Conservation (phyloP, 116 monocot genomes). For the Phalaenopsis hybrid region DNA sequence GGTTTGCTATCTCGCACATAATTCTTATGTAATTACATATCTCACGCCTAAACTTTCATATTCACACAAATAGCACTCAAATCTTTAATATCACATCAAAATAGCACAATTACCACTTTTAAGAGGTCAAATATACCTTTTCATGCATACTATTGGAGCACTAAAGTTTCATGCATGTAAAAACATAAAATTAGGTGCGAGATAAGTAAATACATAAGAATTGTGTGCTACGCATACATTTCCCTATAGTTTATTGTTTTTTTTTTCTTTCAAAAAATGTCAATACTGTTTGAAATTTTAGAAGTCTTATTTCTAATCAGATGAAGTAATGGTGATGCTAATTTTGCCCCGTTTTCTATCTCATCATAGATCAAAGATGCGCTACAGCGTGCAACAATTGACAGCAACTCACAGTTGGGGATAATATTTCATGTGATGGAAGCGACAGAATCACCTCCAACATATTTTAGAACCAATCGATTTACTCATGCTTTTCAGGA, state of each 20-base stretch:
- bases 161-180: too few species aligned
- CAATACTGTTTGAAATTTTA: background rate
- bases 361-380: constrained; percentile 79
- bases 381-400: constrained; percentile 75
- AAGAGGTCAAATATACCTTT: too few species aligned
- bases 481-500: constrained; percentile 98
- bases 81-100: too few species aligned
- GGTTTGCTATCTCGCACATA: constrained; percentile 23
- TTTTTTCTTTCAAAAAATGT: background rate
- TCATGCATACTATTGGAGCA: too few species aligned
- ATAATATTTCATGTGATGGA: constrained; percentile 98
- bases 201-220: too few species aligned
- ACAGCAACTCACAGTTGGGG: constrained; percentile 96
- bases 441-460: constrained; percentile 80
- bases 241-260: background rate
- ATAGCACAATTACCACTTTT: too few species aligned
- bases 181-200: too few species aligned
- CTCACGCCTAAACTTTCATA: too few species aligned
- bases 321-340: background rate
- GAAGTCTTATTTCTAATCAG: background rate
- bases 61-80: too few species aligned
- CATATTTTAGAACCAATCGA: constrained; percentile 81
- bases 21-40: too few species aligned
- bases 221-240: too few species aligned
- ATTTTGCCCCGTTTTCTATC: constrained; percentile 4